Evolutionary conservation across 2,329 filamentous ascomycete genomes (phyloP).

Genomic region (Dactylellina sp.): DNA sequence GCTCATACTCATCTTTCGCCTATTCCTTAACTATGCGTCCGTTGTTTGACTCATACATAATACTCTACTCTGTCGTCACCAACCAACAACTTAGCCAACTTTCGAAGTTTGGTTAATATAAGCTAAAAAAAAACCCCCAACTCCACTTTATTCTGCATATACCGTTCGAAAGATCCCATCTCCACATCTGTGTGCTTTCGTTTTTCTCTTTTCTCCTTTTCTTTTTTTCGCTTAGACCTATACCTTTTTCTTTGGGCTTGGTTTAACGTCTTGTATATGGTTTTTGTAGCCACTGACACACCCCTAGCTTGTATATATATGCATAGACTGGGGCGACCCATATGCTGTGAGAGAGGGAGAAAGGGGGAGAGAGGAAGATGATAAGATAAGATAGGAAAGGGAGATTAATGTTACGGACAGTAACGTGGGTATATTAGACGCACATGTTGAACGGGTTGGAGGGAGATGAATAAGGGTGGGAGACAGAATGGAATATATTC

Average conservation of each 20-base stretch:
- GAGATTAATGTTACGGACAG: too few species aligned
- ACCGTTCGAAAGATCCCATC: neutral
- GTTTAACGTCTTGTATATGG: neutral
- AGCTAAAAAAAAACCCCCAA: neutral
- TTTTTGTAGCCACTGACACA: neutral
- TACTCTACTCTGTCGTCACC: too few species aligned
- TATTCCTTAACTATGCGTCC: too few species aligned
- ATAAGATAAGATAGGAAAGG: neutral
- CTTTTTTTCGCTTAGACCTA: conserved; percentile 1
- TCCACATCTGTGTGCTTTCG: neutral
- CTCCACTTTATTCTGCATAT: neutral
- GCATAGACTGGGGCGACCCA: conserved; percentile 45
- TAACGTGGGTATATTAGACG: too few species aligned
- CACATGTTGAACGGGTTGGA: neutral
- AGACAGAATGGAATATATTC: conserved; percentile 24
- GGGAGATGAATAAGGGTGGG: too few species aligned
- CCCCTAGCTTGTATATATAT: conserved; percentile 18
- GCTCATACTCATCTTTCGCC: too few species aligned
- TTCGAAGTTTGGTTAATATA: too few species aligned
- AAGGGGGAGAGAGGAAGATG: neutral
- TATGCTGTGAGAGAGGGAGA: conserved; percentile 4
- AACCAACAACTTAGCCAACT: too few species aligned
- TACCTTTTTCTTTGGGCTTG: neutral
- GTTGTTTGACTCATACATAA: too few species aligned
- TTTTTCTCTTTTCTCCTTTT: neutral